These are phyloP conservation scores for Bipolaris victoriae DNA, from an alignment of 2,329 filamentous ascomycete species.

Conservation along the genomic window DNA sequence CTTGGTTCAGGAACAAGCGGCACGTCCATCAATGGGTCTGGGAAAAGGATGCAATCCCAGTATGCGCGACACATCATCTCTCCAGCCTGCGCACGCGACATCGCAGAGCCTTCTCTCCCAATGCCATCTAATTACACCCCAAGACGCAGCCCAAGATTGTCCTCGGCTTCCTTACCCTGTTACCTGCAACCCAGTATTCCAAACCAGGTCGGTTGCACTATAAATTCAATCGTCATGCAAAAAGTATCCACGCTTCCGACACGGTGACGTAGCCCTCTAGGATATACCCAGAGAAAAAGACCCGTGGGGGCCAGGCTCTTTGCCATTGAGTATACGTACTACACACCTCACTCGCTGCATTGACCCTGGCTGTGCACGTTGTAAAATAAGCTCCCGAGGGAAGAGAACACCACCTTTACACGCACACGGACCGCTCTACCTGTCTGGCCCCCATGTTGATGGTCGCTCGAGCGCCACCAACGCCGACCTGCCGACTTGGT, in stretches of 20 bases:
- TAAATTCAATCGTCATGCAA: background rate
- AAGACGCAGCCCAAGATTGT: background rate
- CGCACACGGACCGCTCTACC: background rate
- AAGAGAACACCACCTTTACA: background rate
- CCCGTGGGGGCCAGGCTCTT: background rate
- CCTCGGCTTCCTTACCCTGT: background rate
- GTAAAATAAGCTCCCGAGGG: background rate
- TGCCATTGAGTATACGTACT: background rate
- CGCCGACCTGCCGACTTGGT: slow-evolving; percentile 9
- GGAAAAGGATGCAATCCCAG: background rate
- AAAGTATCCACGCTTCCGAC: slow-evolving; percentile 3
- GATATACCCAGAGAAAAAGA: background rate
- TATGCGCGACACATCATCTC: too few relatives aligned
- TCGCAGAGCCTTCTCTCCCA: background rate
- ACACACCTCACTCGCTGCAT: background rate
- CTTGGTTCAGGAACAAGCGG: background rate
- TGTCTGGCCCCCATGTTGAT: background rate
- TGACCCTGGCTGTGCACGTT: background rate
- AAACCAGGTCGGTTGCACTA: background rate
- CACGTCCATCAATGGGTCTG: background rate
- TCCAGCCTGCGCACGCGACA: slow-evolving; percentile 18
- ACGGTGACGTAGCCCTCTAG: slow-evolving; percentile 3
- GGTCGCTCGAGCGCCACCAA: slow-evolving; percentile 6
- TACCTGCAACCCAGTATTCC: background rate
- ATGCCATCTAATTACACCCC: background rate